Evolutionary conservation across 2,329 filamentous ascomycete genomes (phyloP).

Genomic region (Beauveria sp.): DNA sequence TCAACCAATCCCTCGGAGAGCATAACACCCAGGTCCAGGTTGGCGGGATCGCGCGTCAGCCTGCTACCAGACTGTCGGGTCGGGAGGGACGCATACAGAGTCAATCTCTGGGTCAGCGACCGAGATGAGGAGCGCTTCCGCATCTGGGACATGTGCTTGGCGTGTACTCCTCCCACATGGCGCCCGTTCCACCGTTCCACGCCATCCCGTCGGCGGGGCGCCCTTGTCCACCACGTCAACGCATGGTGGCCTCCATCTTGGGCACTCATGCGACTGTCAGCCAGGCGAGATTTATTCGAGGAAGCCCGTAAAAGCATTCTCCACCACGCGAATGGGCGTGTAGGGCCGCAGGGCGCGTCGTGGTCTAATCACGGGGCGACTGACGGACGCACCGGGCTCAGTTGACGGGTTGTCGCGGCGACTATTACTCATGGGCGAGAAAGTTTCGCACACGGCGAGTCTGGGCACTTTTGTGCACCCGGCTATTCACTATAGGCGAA

Average conservation of each 20-base stretch:
- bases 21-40: conserved; percentile 3
- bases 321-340: neutral
- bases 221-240: conserved; percentile 8
- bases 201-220: conserved; percentile 4
- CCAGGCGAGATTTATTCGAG: neutral
- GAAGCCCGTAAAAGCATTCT: neutral
- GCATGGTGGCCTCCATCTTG: conserved; percentile 8
- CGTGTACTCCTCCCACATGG: neutral
- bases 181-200: neutral
- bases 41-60: conserved; percentile 9
- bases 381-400: conserved; percentile 3
- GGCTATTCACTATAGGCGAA: neutral
- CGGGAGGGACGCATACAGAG: neutral
- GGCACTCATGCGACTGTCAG: conserved; percentile 4
- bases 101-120: conserved; percentile 1
- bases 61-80: conserved; percentile 7
- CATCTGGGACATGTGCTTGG: neutral
- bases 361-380: neutral
- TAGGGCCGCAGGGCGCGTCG: conserved; percentile 1
- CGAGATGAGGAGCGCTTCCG: conserved; percentile 3
- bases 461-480: neutral
- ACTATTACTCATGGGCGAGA: neutral
- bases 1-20: conserved; percentile 10
- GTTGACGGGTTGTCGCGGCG: neutral
- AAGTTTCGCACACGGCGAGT: neutral